These are phyloP conservation scores for Ricinus communis DNA, from an alignment of 345 rosid species.

Conservation along the genomic window DNA sequence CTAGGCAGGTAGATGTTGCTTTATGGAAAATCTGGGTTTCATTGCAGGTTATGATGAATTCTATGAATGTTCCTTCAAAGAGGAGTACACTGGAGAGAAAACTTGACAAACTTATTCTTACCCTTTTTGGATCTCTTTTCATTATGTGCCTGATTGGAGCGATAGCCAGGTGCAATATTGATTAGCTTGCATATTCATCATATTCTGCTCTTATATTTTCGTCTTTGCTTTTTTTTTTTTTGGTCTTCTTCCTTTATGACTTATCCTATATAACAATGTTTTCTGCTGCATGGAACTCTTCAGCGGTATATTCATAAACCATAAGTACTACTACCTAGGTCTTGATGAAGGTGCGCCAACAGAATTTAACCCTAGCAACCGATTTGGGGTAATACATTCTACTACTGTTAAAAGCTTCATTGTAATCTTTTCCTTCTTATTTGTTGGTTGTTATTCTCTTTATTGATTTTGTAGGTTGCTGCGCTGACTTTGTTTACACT, in stretches of 20 bases:
- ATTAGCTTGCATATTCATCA: conserved; percentile 10
- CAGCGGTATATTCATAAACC: conserved; percentile 84
- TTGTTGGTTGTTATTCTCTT: conserved; percentile 6
- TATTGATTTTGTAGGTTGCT: conserved; percentile 60
- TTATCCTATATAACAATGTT: conserved; percentile 15
- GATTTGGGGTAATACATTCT: conserved; percentile 61
- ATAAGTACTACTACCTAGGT: conserved; percentile 66
- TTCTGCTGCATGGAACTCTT: conserved; percentile 37
- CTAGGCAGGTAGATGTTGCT: conserved; percentile 16
- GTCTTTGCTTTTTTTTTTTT: conserved; percentile 8
- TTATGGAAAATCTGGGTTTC: conserved; percentile 26
- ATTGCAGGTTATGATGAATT: conserved; percentile 97
- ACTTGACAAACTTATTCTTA: conserved; percentile 95
- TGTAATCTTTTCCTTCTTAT: not conserved
- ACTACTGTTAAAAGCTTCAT: not conserved
- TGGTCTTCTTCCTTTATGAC: not conserved
- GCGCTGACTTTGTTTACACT: conserved; percentile 79
- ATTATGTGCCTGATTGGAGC: conserved; percentile 91
- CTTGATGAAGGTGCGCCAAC: conserved; percentile 41
- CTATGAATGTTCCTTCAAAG: conserved; percentile 99
- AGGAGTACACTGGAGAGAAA: conserved; percentile 98
- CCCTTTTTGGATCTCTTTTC: conserved; percentile 81
- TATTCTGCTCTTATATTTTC: conserved; percentile 15
- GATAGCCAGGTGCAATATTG: conserved; percentile 66
- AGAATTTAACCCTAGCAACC: conserved; percentile 72